phyloP scores from a whole-genome alignment of 2,329 filamentous ascomycete genomes.

The Microsporum ferrugineum region DNA sequence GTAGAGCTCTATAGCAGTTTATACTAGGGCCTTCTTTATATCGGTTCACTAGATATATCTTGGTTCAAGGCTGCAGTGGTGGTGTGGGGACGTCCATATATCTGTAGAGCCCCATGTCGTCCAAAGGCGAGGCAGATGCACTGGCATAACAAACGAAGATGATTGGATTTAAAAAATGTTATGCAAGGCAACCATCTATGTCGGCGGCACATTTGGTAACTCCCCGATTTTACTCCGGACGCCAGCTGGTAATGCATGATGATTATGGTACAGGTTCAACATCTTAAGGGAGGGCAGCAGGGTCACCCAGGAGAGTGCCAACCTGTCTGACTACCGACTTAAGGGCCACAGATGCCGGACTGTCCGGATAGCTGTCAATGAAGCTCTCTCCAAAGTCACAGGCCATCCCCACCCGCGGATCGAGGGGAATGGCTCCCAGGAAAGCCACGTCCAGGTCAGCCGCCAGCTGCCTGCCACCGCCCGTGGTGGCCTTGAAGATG shows the following conservation, averaged over 20 bases:
- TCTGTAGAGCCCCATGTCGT: too few species aligned
- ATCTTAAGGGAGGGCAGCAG: background rate
- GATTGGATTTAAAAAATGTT: too few species aligned
- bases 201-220: too few species aligned
- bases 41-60: too few species aligned
- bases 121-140: too few species aligned
- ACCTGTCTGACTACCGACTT: conserved; percentile 67
- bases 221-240: background rate
- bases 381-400: conserved; percentile 98
- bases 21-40: too few species aligned
- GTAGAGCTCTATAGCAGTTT: too few species aligned
- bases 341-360: conserved; percentile 75
- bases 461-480: conserved; percentile 68
- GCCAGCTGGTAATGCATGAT: background rate
- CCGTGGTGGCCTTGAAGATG: conserved; percentile 86
- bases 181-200: too few species aligned
- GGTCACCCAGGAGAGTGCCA: conserved; percentile 24
- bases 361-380: conserved; percentile 86
- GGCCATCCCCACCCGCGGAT: conserved; percentile 88
- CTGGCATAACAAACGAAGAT: too few species aligned
- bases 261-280: background rate
- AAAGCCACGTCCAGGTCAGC: conserved; percentile 82
- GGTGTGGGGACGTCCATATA: too few species aligned
- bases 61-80: too few species aligned
- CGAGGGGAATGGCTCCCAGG: conserved; percentile 77